Percentiles rank a stretch among this genome's conserved stretches.
Conservation (phyloP, 495 filamentous ascomycete genomes). For the Xeromyces bisporus region DNA sequence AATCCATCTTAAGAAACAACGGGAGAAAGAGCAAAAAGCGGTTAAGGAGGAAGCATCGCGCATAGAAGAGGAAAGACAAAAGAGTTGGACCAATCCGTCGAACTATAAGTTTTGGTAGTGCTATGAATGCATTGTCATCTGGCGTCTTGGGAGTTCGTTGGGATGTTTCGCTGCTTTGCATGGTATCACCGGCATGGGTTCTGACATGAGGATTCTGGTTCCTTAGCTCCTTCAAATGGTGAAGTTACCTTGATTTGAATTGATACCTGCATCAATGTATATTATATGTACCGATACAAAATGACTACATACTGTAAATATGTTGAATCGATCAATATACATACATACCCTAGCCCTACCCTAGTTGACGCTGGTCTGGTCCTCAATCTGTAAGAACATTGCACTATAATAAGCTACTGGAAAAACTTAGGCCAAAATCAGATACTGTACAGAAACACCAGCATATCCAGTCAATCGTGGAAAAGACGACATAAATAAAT, state of each 20-base stretch:
- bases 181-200: background rate
- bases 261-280: too few relatives aligned
- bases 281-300: too few relatives aligned
- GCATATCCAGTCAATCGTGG: slow-evolving; percentile 28
- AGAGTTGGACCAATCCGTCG: slow-evolving; percentile 33
- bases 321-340: background rate
- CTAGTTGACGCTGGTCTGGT: too few relatives aligned
- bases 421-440: slow-evolving; percentile 7
- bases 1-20: slow-evolving; percentile 49
- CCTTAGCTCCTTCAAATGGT: too few relatives aligned
- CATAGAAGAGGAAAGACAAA: slow-evolving; percentile 32
- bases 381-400: background rate
- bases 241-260: too few relatives aligned
- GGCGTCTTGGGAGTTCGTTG: slow-evolving; percentile 24
- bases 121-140: slow-evolving; percentile 7
- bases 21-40: slow-evolving; percentile 42
- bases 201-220: too few relatives aligned
- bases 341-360: too few relatives aligned
- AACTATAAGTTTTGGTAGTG: slow-evolving; percentile 35
- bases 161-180: slow-evolving; percentile 1
- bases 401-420: background rate
- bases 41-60: slow-evolving; percentile 25
- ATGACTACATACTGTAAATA: slow-evolving; percentile 3
- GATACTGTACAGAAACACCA: slow-evolving; percentile 35
- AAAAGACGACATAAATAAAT: slow-evolving; percentile 16